Percentiles rank a stretch among this genome's conserved stretches.
phyloP scores from a whole-genome alignment of 768 basidiomycete species.

The Lentinula guzmanii region DNA sequence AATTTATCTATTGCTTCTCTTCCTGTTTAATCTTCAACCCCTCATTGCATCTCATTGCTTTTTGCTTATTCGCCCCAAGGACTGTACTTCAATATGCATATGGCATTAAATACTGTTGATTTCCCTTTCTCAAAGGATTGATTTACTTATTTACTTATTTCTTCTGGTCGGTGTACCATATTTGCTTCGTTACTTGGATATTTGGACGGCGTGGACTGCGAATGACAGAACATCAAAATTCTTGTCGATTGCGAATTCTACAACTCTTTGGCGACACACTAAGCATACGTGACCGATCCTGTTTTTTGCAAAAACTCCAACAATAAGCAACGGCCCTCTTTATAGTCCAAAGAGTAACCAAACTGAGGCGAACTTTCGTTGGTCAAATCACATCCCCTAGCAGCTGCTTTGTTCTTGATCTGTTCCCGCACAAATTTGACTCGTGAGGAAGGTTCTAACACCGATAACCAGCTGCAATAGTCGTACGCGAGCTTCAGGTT shows the following conservation, averaged over 20 bases:
- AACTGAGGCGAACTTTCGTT: neutral
- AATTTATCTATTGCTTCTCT: conserved; percentile 3
- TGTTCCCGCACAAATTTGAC: neutral
- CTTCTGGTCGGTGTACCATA: neutral
- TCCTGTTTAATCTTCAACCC: neutral
- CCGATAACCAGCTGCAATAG: neutral
- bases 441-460: neutral
- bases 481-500: neutral
- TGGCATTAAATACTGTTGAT: neutral
- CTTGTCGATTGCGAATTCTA: too few relatives aligned
- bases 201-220: neutral
- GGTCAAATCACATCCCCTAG: neutral
- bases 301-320: neutral
- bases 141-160: neutral
- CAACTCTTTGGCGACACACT: neutral
- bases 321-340: neutral
- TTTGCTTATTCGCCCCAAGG: neutral
- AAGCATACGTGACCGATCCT: neutral
- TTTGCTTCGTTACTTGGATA: neutral
- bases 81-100: neutral
- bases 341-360: neutral
- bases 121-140: neutral
- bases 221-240: neutral
- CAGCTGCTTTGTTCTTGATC: neutral
- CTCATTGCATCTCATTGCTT: conserved; percentile 1